A percentile compares a stretch with the other conserved stretches of the same genome.
These are phyloP conservation scores for Colletotrichum liriopes DNA, from an alignment of 2,329 filamentous ascomycete genomes.

Conservation along the genomic window DNA sequence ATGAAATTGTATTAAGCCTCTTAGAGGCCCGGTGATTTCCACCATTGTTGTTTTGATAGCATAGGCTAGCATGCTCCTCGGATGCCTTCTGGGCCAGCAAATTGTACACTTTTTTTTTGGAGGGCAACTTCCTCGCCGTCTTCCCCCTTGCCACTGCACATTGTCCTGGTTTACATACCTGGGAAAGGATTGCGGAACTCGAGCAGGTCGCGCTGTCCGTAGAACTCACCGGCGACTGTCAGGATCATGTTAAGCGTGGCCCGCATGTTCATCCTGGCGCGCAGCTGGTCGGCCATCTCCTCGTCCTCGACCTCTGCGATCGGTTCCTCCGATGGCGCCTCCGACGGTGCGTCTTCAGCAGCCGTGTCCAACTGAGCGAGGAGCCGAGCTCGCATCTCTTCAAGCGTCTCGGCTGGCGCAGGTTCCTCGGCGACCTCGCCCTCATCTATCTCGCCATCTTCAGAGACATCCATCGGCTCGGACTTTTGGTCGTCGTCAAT, in stretches of 20 bases:
- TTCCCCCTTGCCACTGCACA: not conserved
- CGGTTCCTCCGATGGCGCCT: slow-evolving; percentile 36
- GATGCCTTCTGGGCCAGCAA: slow-evolving; percentile 3
- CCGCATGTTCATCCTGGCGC: slow-evolving; percentile 67
- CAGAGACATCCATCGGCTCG: slow-evolving; percentile 62
- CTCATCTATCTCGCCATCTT: slow-evolving; percentile 55
- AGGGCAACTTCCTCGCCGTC: no score
- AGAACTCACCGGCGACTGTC: slow-evolving; percentile 88
- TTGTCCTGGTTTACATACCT: slow-evolving; percentile 52
- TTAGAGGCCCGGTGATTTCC: not conserved
- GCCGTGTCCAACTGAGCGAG: slow-evolving; percentile 60
- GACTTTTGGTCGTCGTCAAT: slow-evolving; percentile 44
- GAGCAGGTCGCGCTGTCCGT: slow-evolving; percentile 89
- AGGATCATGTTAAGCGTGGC: slow-evolving; percentile 94
- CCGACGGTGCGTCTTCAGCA: slow-evolving; percentile 49
- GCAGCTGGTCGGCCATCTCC: slow-evolving; percentile 44
- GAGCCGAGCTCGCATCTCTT: slow-evolving; percentile 64
- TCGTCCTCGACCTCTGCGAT: slow-evolving; percentile 43
- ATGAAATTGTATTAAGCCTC: slow-evolving; percentile 17
- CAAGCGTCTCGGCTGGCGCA: slow-evolving; percentile 53
- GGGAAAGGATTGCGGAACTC: slow-evolving; percentile 78
- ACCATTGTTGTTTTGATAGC: slow-evolving; percentile 31
- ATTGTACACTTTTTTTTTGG: slow-evolving; percentile 15
- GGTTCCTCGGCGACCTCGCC: slow-evolving; percentile 54
- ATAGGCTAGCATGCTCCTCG: slow-evolving; percentile 26